Evolutionary conservation across 2,329 filamentous ascomycete genomes (phyloP).

Genomic region (Aspergillus fumigatiaffinis): DNA sequence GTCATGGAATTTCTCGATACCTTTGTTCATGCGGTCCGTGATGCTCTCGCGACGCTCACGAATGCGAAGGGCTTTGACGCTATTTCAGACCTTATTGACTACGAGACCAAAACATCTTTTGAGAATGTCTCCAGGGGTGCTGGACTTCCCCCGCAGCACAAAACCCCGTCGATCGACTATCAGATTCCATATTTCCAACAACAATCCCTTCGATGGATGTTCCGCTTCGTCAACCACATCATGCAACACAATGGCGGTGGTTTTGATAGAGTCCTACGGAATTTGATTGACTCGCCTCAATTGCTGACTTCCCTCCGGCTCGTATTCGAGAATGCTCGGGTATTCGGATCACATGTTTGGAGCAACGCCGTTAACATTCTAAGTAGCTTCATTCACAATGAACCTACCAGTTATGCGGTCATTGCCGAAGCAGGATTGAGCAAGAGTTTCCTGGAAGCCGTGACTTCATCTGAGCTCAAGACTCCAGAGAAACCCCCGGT

Average conservation of each 20-base stretch:
- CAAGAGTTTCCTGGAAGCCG: constrained; percentile 75
- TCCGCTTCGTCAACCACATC: constrained; percentile 95
- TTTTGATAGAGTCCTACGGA: constrained; percentile 84
- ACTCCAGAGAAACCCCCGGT: constrained; percentile 29
- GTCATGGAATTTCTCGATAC: constrained; percentile 84
- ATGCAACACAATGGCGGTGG: constrained; percentile 80
- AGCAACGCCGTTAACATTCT: constrained; percentile 88
- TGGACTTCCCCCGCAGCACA: constrained; percentile 68
- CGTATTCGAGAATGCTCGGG: constrained; percentile 72
- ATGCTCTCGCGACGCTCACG: constrained; percentile 79
- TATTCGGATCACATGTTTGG: constrained; percentile 93
- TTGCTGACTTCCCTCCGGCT: constrained; percentile 73
- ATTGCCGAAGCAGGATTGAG: constrained; percentile 93
- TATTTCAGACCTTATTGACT: constrained; percentile 81
- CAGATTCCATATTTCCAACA: constrained; percentile 90
- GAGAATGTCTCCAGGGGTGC: constrained; percentile 62
- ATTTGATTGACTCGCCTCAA: constrained; percentile 88
- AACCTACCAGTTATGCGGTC: constrained; percentile 93
- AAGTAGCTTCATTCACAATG: constrained; percentile 96
- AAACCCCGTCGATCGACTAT: constrained; percentile 84
- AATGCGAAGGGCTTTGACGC: constrained; percentile 79
- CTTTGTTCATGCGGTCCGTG: constrained; percentile 78
- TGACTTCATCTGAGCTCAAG: constrained; percentile 53
- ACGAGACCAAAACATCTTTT: constrained; percentile 69
- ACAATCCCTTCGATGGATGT: constrained; percentile 85